These are phyloP conservation scores for Geranomyces variabilis DNA, from an alignment of 192 early-diverging fungal species.

Conservation along the genomic window DNA sequence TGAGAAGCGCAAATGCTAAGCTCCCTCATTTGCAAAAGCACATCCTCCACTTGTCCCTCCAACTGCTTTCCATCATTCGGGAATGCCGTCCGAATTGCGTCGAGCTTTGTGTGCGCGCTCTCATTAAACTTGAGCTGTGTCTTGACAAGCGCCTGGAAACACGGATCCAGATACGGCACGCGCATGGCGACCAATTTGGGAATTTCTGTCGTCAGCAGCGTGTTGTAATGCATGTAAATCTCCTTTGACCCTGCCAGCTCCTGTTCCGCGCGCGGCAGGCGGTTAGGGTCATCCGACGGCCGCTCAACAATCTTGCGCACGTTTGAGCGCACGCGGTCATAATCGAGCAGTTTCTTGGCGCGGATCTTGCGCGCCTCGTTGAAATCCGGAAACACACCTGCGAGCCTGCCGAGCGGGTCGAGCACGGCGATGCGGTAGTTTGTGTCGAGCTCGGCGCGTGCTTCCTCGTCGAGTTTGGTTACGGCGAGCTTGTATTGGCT, in stretches of 20 bases:
- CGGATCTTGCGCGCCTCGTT: constrained; percentile 91
- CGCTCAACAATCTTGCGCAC: constrained; percentile 84
- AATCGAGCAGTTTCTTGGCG: constrained; percentile 85
- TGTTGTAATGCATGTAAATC: constrained; percentile 82
- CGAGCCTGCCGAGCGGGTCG: constrained; percentile 84
- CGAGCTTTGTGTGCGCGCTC: constrained; percentile 75
- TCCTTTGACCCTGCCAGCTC: constrained; percentile 75
- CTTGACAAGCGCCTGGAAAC: constrained; percentile 95
- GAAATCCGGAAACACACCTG: constrained; percentile 85
- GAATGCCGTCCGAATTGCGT: constrained; percentile 54
- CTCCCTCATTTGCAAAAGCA: constrained; percentile 87
- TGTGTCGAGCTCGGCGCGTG: constrained; percentile 78
- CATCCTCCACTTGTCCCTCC: constrained; percentile 77
- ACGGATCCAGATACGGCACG: constrained; percentile 90
- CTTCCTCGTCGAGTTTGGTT: constrained; percentile 77
- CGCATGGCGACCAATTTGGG: constrained; percentile 88
- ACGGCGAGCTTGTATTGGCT: constrained; percentile 84
- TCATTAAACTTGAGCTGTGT: constrained; percentile 90
- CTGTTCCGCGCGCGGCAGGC: constrained; percentile 79
- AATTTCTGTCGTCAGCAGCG: constrained; percentile 79
- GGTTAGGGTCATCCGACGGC: constrained; percentile 70
- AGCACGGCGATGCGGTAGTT: constrained; percentile 85
- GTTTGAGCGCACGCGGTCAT: constrained; percentile 75
- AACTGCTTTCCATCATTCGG: constrained; percentile 56
- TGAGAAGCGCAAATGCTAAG: constrained; percentile 78